Base-by-base conservation (phyloP, 495 filamentous ascomycete species). In the Choiromyces venosus region DNA sequence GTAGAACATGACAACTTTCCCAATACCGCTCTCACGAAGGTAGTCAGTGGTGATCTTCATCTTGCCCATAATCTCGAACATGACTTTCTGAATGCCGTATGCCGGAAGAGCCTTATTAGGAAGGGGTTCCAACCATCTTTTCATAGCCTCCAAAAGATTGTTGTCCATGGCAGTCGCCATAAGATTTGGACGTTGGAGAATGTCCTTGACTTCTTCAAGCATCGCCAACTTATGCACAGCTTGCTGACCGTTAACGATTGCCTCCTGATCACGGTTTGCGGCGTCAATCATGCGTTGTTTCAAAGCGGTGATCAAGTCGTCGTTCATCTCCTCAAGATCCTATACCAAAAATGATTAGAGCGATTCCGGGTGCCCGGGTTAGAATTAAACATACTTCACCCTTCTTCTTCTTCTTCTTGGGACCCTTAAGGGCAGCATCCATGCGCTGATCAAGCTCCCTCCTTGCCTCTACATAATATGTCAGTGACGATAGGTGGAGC, bases 101-200 rank as follows among this genome's bases (percentile, higher is more conserved):
- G 95, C 94, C 0, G 96, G 95, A 37, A 99, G 85, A 65, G 91
- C 91, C 64, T 78, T 77, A 74, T 94, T 95, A 73, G 93, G 91
- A 61, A 97, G 87, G 5, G 96, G 96, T 81, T 99, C 96, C 18
- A 99, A 89, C 88, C 98, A 98, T 87, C 94, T 97, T 78, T 92
- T 91, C 76, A 99, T 93, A 3, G 93, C 92, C 82, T 96, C 92
- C 39, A 99, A 86, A 75, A 99, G 89, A 84, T 97, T 97, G 81
- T 91, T 95, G 75, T 99, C 96, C 72, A 97, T 89, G 71, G 97
- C 89, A 1, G 87, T 86, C 74, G 89, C 87, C 83, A 92, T 91
- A 42, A 94, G 87, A 65, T 90, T 92, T 80, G 93, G 94, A 74
- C 93, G 92, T 82, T 93, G 97, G 46, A 99, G 87, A 9, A 97